Base-by-base conservation (phyloP, 441 rosid genomes). In the Biscutella laevigata region DNA sequence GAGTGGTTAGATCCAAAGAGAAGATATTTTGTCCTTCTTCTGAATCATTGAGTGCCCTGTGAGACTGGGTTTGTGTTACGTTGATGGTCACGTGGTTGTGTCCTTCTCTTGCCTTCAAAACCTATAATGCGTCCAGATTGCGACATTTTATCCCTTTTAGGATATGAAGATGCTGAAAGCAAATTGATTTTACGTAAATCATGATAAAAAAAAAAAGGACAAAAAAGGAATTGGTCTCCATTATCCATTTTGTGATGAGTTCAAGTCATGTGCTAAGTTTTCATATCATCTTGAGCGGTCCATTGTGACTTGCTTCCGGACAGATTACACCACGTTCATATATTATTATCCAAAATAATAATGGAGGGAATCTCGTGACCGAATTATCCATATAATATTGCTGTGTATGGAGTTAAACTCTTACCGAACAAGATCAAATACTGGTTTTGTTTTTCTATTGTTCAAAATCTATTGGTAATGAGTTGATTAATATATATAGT, bases 1-100 rank as follows among this genome's bases (percentile, higher is more conserved):
- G 63, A 62, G 17, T 88, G 92, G 95, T 50, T 86, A 71, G 88
- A 85, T 58, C 74, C 88, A 2, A 25, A 45, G 17, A 41, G 8
- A 61, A 19, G 35, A 26, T 8, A 12, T 33, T 5, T 64, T 25
- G 34, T 32, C 37, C 7, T 24, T 35, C 44, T 28, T 58, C 24
- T 3, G 57, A 57, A 57, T 57, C 35, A 50, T 44, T 59, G 53
- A 52, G 52, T 66, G 71, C 61, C 71, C 45, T 52, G 14, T 45
- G 33, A 44, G 48, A 58, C 48, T 66, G 70, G 55, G 61, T 9
- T 17, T 19, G 56, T 43, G 17, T 38, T 53, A 59, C 46, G 66
- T 66, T 66, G 71, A 66, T 57, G 61, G 71, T 59, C 71, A 66
- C 71, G 66, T 66, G 71, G 66, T 32, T 3, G 8, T 45, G 61